Percentiles rank a stretch among this genome's conserved stretches.
Evolutionary conservation across 805 yeast species (phyloP).

Genomic region (Nakazawaea wyomingensis): DNA sequence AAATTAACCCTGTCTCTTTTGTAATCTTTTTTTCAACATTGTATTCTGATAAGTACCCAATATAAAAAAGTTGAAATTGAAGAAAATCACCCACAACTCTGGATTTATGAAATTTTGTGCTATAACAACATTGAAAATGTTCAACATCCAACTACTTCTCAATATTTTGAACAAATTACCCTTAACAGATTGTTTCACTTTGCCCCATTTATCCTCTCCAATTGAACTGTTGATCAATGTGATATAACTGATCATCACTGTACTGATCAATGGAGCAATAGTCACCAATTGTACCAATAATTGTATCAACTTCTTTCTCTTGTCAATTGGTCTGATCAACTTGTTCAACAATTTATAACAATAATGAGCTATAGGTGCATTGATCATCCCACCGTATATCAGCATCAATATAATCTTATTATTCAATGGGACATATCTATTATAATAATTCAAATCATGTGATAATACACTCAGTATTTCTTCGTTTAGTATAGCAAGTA

Average conservation of each 20-base stretch:
- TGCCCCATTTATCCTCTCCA: conserved; percentile 4
- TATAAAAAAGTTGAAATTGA: conserved; percentile 50
- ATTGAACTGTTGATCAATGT: conserved; percentile 38
- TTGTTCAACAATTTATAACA: conserved; percentile 42
- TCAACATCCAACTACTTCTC: conserved; percentile 49
- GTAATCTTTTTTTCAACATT: conserved; percentile 37
- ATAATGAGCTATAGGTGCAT: conserved; percentile 56
- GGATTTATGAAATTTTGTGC: conserved; percentile 57
- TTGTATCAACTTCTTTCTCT: conserved; percentile 39
- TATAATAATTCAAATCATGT: conserved; percentile 31
- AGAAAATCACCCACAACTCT: conserved; percentile 61
- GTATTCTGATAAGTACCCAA: conserved; percentile 61
- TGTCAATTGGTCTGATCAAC: conserved; percentile 38
- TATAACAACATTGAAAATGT: conserved; percentile 42
- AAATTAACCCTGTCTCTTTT: conserved; percentile 12
- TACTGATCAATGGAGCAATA: conserved; percentile 49
- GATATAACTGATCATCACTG: conserved; percentile 46
- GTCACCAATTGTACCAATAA: conserved; percentile 46
- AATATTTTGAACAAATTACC: conserved; percentile 42
- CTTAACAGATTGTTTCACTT: conserved; percentile 30
- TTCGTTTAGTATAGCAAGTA: conserved; percentile 54
- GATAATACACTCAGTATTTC: conserved; percentile 47
- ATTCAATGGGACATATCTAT: conserved; percentile 22
- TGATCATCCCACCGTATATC: conserved; percentile 46
- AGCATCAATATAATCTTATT: conserved; percentile 48